Evolutionary conservation across 2,329 filamentous ascomycete species (phyloP), one percentile per base, ranked within the genome.

Genomic region (Arthrinium puccinioides): DNA sequence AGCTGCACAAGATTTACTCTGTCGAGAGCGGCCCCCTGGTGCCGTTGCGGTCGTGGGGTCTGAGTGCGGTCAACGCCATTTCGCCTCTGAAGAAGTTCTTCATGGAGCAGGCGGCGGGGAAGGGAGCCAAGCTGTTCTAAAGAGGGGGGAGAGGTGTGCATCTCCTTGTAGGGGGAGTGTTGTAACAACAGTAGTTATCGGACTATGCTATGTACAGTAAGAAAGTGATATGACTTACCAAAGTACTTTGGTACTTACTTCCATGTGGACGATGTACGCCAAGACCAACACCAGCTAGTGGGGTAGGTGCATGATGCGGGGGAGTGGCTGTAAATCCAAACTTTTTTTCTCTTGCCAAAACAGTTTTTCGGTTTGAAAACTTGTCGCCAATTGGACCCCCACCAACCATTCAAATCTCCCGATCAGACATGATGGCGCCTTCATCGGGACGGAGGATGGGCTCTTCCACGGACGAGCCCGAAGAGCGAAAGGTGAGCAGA

Each of bases 1-100:
- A 96, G 64, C 67, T 97, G 49, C 88, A 96, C 61, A 94, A 90
- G 66, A 64, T 96, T 29, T 97, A 95, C 61, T 83, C 82, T n/a
- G 78, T 87, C 1, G 79, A 79, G 16, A 80, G 76, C 43, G 86
- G 86, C 0, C 88, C 88, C 1, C 63, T 97, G 23, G 84, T 95
- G 14, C 82, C 83, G 49, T 67, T 89, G 35, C 74, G 90, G 44
- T 89, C 85, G 37, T 54, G 87, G 32, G 90, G 90, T 0, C 60
- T 97, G 44, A 75, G 70, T 44, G 76, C 83, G 7, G 83, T 96
- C 43, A 82, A 96, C 60, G 72, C 75, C 3, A 54, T 94, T 53
- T 73, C 76, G 0, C 77, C 83, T 25, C 53, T 95, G 39, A 97
- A 97, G 71, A 76, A 72, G 30, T 87, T 89, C 55, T 70, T 97